Base-by-base conservation (phyloP, 1,284 basidiomycete genomes). In the Sporisorium reilianum region DNA sequence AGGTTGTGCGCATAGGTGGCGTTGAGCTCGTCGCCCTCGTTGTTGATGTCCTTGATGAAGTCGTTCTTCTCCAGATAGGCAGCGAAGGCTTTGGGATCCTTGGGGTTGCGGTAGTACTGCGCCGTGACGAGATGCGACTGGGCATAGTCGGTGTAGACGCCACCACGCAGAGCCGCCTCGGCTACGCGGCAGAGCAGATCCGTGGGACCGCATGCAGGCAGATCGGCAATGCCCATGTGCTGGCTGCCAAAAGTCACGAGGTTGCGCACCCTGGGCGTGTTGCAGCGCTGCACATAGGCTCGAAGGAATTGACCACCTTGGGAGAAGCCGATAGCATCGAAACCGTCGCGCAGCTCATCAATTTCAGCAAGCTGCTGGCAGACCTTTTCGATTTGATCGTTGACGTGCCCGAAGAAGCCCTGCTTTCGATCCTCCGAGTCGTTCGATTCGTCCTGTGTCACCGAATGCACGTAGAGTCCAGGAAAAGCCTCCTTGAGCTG, bases 91-190 rank as follows among this genome's bases (percentile, higher is more conserved):
- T 86, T 86, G 12, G 64, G 55, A 30, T 77, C 68, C 22, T 68
- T 74, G 5, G 93, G 91, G 85, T 98, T 95, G 41, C 96, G 90
- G 85, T 89, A 98, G 86, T 98, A 99, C 81, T 97, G 94, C 1
- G 96, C 96, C 89, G 94, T 57, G 20, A 83, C 77, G n/a, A 82
- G 55, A 28, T 78, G 68, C 4, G 68, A 68, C 55, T 84, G 82
- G 1, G 80, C 80, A 53, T 82, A 83, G 67, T 83, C 79, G 18
- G 89, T 90, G 85, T 98, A 98, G 28, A 95, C 91, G 1, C 92
- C 93, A 10, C 88, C 86, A 61, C 89, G 89, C 10, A 90, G 89
- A 0, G 91, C 90, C n/a, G 89, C 87, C 42, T 91, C 89, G 11
- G 93, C 93, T 28, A 92, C 66, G 23, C 77, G 65, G 54, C 83